phyloP scores from a whole-genome alignment of 2,329 filamentous ascomycete species.

The Mycocentrospora acerina region DNA sequence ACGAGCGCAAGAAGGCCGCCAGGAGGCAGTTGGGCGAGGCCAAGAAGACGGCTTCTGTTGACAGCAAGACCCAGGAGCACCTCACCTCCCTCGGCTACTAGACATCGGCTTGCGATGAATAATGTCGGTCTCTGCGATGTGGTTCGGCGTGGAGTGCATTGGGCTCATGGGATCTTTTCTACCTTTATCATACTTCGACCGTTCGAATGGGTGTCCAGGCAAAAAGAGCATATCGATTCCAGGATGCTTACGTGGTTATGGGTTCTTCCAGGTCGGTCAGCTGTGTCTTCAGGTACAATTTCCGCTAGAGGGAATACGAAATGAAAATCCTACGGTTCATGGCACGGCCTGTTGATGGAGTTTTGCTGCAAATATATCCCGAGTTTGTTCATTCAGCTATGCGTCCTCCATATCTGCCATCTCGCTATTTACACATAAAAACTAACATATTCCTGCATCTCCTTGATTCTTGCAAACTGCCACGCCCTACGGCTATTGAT shows the following conservation, averaged over 20 bases:
- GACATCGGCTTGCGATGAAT: conserved; percentile 41
- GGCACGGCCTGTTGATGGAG: conserved; percentile 36
- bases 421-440: no score
- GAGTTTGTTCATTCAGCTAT: conserved; percentile 5
- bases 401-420: no score
- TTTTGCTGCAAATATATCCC: conserved; percentile 32
- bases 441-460: no score
- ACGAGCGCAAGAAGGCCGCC: conserved; percentile 99
- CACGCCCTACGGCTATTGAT: no score
- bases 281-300: conserved; percentile 40
- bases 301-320: conserved; percentile 43
- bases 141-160: conserved; percentile 42
- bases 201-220: conserved; percentile 40
- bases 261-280: conserved; percentile 42
- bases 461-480: no score
- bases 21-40: conserved; percentile 88
- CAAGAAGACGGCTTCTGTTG: conserved; percentile 86
- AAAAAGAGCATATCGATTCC: conserved; percentile 41
- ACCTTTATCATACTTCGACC: conserved; percentile 41
- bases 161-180: conserved; percentile 42
- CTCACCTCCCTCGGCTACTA: conserved; percentile 93
- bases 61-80: conserved; percentile 83
- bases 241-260: conserved; percentile 42
- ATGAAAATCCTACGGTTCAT: conserved; percentile 42
- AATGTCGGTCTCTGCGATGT: conserved; percentile 32